Evolutionary conservation across 139 green algal genomes (phyloP), one percentile per base, ranked within the genome.

Genomic region (Tetraselmis chui): DNA sequence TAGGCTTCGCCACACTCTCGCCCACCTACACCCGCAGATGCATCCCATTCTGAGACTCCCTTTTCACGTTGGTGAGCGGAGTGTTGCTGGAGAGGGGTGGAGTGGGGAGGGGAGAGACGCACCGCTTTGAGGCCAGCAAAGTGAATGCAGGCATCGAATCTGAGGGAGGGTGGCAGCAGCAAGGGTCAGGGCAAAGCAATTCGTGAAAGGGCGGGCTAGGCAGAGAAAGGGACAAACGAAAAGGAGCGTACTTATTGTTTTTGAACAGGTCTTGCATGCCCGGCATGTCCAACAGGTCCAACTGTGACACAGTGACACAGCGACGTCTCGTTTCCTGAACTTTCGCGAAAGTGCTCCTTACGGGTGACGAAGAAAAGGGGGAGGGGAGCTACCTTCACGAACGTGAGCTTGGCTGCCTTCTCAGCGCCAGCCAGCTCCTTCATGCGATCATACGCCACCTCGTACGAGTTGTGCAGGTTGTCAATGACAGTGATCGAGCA

Each of bases 101-200:
- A 75, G 23, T 23, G 23, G 23, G 23, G 23, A n/a, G 23, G n/a
- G n/a, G n/a, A n/a, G n/a, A n/a, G n/a, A n/a, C n/a, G n/a, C 27
- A 98, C 95, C 5, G 95, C 95, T 87, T 98, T 98, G 83, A 93
- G 93, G 25, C 93, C 95, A 75, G 95, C 95, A 90, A 98, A 98
- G 85, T 98, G 95, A 75, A 98, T 96, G 2, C 95, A 91, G 24
- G 93, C 93, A 87, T 96, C 92, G 85, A 96, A 95, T 79, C 90
- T 95, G 75, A 11, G n/a, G 31, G 26, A 1, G 2, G 32, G 80
- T 83, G 28, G 79, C 11, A 78, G 1, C 83, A 80, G 76, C 1
- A 23, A 22, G 2, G 74, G 2, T 45, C 28, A 11, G 58, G 82
- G 85, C 27, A 89, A 87, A 88, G 88, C 45, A 88, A 79, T 26